Evolutionary conservation across 306 rosid species (phyloP), one percentile per base, ranked within the genome.

Genomic region (Macrotyloma uniflorum): DNA sequence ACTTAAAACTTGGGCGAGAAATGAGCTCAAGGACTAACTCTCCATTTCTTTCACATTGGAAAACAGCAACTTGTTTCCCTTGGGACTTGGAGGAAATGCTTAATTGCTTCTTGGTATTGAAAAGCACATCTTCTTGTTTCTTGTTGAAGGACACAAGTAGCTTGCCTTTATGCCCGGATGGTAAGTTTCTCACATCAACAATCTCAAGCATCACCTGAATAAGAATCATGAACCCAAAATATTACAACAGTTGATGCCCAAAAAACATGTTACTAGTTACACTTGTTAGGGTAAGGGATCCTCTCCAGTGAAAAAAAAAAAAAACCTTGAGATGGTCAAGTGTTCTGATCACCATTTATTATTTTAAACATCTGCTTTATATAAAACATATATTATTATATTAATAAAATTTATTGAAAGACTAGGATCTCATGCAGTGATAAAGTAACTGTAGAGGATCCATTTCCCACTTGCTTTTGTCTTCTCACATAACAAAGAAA

Each of bases 201-300:
- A 84, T 66, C 76, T 84, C 86, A 68, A 84, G 76, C 86, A 87
- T 87, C 74, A 87, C 80, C 85, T 87, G 83, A 51, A 75, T 9
- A 40, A 55, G 67, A 72, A 72, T 72, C 62, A 79, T 62, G 71
- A 77, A 50, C 43, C 6, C 16, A 28, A 55, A 62, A 26, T 24
- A 5, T 49, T 61, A 15, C 46, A 69, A 24, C 9, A 9, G 45
- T 36, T 36, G 9, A 26, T 23, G 23, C 18, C 40, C 18, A 23
- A 30, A 70, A 71, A 62, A 38, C 0, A 57, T 20, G 40, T 36
- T 14, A 30, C 51, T 35, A 70, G 53, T 11, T 42, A 33, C 23
- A 59, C 43, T 38, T 38, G 43, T 38, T 36, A 36, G 3, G 0
- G 42, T 1, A 36, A 36, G 42, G 42, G 11, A 36, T 36, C 42